These are phyloP conservation scores for Cynara cardunculus DNA, from an alignment of 129 eudicot genomes.

Conservation along the genomic window DNA sequence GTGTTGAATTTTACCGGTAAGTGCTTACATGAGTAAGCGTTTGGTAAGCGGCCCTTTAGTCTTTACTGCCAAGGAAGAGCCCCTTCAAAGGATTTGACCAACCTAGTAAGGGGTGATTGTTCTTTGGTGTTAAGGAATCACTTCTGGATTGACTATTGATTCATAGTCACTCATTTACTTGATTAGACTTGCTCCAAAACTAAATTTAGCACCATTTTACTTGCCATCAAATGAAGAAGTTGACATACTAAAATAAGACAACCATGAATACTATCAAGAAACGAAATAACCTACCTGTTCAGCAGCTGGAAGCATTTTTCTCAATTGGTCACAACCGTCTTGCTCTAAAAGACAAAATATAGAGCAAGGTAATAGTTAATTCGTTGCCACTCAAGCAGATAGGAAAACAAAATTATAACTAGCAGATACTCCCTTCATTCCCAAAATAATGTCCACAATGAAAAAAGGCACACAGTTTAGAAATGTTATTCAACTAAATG, in stretches of 20 bases:
- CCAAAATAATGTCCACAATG: not conserved
- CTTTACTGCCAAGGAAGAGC: too few relatives aligned
- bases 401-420: not conserved
- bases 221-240: not conserved
- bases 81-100: too few relatives aligned
- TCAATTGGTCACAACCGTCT: slow-evolving; percentile 45
- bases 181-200: not conserved
- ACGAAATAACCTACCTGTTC: slow-evolving; percentile 52
- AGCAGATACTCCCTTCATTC: not conserved
- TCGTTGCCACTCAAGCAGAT: not conserved
- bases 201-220: too few relatives aligned
- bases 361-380: slow-evolving; percentile 5
- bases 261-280: not conserved
- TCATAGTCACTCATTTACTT: too few relatives aligned
- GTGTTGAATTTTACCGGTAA: too few relatives aligned
- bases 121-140: too few relatives aligned
- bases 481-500: not conserved
- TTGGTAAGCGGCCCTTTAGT: too few relatives aligned
- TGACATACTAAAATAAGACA: not conserved
- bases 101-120: too few relatives aligned
- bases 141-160: too few relatives aligned
- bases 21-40: too few relatives aligned
- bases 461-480: not conserved
- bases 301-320: slow-evolving; percentile 52
- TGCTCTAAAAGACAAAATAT: slow-evolving; percentile 42